These are phyloP conservation scores for Candida andamanensis DNA, from an alignment of 805 yeast species.

Conservation along the genomic window DNA sequence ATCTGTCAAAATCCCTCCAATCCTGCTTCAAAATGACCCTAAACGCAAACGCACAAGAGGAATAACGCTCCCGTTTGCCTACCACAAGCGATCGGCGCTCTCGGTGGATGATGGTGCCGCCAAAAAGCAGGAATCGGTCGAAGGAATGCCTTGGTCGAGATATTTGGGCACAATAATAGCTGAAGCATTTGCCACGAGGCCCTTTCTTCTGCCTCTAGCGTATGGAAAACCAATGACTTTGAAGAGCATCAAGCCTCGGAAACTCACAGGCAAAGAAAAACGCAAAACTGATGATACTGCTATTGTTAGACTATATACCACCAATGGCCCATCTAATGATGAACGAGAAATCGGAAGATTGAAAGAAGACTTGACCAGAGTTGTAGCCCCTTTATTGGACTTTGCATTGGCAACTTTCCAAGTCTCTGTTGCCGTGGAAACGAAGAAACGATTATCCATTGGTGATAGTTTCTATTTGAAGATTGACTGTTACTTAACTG, in stretches of 20 bases:
- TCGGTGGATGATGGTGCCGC: neutral
- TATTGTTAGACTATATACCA: constrained; percentile 29
- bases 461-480: constrained; percentile 77
- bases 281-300: constrained; percentile 22
- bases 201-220: constrained; percentile 43
- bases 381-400: constrained; percentile 62
- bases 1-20: constrained; percentile 13
- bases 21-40: constrained; percentile 8
- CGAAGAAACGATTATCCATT: constrained; percentile 47
- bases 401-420: constrained; percentile 49
- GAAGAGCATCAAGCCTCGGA: constrained; percentile 23
- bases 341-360: constrained; percentile 70
- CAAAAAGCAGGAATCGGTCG: constrained; percentile 5
- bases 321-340: constrained; percentile 11
- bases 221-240: constrained; percentile 42
- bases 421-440: constrained; percentile 55
- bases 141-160: constrained; percentile 20
- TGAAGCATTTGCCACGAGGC: constrained; percentile 70
- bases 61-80: constrained; percentile 11
- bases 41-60: constrained; percentile 12
- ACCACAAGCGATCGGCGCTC: constrained; percentile 5
- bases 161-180: constrained; percentile 59
- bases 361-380: constrained; percentile 62
- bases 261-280: constrained; percentile 8
- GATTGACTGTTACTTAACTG: constrained; percentile 56